Evolutionary conservation across 371 early-diverging fungal species (phyloP).

Genomic region (Mucor mucedo): DNA sequence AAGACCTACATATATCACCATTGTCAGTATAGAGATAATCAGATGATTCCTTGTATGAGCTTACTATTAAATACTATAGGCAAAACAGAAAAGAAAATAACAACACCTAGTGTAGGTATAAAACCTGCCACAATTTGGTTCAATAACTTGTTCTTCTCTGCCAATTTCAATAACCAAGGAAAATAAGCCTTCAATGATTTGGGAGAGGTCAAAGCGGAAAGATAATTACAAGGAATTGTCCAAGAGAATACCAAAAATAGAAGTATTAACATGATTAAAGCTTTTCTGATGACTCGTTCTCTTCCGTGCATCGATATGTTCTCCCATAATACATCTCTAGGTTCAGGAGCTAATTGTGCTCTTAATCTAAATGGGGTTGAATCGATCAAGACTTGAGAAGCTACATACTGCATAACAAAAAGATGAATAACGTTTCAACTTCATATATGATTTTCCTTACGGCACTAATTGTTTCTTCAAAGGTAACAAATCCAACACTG

Average conservation of each 20-base stretch:
- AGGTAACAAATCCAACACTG: slow-evolving; percentile 81
- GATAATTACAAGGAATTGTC: slow-evolving; percentile 58
- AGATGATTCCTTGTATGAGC: neutral
- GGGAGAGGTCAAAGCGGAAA: slow-evolving; percentile 59
- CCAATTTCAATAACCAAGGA: slow-evolving; percentile 52
- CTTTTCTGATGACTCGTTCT: slow-evolving; percentile 53
- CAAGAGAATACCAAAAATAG: slow-evolving; percentile 59
- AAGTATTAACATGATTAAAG: slow-evolving; percentile 47
- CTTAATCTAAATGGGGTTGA: slow-evolving; percentile 74
- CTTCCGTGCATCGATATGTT: slow-evolving; percentile 68
- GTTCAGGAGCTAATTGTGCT: slow-evolving; percentile 75
- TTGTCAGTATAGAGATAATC: neutral
- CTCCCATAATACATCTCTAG: slow-evolving; percentile 78
- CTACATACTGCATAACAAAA: slow-evolving; percentile 49
- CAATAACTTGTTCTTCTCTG: slow-evolving; percentile 52
- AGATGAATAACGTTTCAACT: neutral
- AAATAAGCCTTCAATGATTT: slow-evolving; percentile 53
- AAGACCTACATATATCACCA: slow-evolving; percentile 23
- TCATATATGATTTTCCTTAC: slow-evolving; percentile 32
- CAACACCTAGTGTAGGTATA: slow-evolving; percentile 63
- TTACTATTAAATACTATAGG: slow-evolving; percentile 70
- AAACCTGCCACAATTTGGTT: slow-evolving; percentile 63
- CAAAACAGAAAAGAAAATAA: slow-evolving; percentile 62
- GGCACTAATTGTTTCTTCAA: slow-evolving; percentile 72
- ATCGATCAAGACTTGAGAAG: slow-evolving; percentile 62